These are phyloP conservation scores for Eruca vesicaria DNA, from an alignment of 441 rosid species.

Conservation along the genomic window DNA sequence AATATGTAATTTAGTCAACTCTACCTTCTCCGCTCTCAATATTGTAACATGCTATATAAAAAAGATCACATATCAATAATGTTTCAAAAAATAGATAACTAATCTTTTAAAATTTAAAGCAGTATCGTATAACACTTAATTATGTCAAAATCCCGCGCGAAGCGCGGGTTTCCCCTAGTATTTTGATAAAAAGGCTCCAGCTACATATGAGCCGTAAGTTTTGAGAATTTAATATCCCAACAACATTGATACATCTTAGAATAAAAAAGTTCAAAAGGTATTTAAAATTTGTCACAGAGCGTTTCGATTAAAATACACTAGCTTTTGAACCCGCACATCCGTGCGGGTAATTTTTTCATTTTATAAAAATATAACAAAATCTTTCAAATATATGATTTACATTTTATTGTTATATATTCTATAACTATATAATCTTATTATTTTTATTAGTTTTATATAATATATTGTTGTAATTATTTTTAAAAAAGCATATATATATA, in stretches of 20 bases:
- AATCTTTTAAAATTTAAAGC: neutral
- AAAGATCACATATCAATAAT: neutral
- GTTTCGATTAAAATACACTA: neutral
- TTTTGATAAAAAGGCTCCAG: neutral
- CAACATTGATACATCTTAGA: neutral
- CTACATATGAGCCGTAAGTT: neutral
- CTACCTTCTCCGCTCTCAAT: neutral
- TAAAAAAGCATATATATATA: too few species aligned
- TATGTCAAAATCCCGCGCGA: neutral
- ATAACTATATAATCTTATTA: too few species aligned
- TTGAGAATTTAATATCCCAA: neutral
- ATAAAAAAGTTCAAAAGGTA: neutral
- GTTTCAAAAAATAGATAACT: neutral
- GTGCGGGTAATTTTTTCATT: too few species aligned
- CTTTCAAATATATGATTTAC: too few species aligned
- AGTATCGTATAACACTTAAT: neutral
- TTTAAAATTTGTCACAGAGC: neutral
- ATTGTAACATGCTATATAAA: neutral
- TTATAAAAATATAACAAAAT: too few species aligned
- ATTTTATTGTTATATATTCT: too few species aligned
- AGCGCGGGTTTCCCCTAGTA: neutral
- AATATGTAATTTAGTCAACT: neutral
- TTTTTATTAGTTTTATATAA: too few species aligned
- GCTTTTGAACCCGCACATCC: too few species aligned
- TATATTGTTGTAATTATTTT: too few species aligned